These are phyloP conservation scores for Eremomyces bilateralis DNA, from an alignment of 495 filamentous ascomycete species.

Conservation along the genomic window DNA sequence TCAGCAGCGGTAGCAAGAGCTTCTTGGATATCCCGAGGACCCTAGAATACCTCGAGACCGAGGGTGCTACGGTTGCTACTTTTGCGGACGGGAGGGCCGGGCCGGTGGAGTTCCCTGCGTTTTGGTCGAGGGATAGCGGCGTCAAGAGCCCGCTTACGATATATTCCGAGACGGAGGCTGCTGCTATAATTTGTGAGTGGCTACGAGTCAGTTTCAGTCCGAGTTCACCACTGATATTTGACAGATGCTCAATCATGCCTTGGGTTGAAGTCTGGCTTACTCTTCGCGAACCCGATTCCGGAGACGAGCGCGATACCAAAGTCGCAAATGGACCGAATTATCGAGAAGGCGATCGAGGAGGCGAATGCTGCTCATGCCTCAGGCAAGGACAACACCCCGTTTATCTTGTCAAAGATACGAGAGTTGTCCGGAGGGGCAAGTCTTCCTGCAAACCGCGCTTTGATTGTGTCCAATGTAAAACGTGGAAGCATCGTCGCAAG, in stretches of 20 bases:
- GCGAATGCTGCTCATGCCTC: slow-evolving; percentile 44
- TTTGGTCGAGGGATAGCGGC: slow-evolving; percentile 74
- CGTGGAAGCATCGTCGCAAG: slow-evolving; percentile 60
- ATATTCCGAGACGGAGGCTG: slow-evolving; percentile 56
- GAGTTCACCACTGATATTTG: not conserved
- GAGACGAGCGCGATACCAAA: slow-evolving; percentile 44
- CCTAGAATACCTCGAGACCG: slow-evolving; percentile 84
- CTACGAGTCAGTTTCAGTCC: not conserved
- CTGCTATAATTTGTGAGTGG: slow-evolving; percentile 54
- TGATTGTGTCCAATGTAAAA: slow-evolving; percentile 62
- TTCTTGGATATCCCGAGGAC: slow-evolving; percentile 85
- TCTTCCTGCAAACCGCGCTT: slow-evolving; percentile 48
- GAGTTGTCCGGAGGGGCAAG: slow-evolving; percentile 54
- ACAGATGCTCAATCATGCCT: slow-evolving; percentile 44
- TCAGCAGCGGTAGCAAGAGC: slow-evolving; percentile 82
- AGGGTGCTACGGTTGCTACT: slow-evolving; percentile 68
- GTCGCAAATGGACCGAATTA: slow-evolving; percentile 47
- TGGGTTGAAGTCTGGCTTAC: slow-evolving; percentile 46
- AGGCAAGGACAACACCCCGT: slow-evolving; percentile 76
- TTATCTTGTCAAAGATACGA: slow-evolving; percentile 60
- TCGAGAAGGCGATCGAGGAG: slow-evolving; percentile 49
- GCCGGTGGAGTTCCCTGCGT: slow-evolving; percentile 64
- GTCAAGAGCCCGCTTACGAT: slow-evolving; percentile 54
- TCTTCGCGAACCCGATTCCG: slow-evolving; percentile 80
- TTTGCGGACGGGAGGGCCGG: slow-evolving; percentile 55